Evolutionary conservation across 169 alveolate species (phyloP), one percentile per base, ranked within the genome.

Genomic region (Plasmodium relictum): DNA sequence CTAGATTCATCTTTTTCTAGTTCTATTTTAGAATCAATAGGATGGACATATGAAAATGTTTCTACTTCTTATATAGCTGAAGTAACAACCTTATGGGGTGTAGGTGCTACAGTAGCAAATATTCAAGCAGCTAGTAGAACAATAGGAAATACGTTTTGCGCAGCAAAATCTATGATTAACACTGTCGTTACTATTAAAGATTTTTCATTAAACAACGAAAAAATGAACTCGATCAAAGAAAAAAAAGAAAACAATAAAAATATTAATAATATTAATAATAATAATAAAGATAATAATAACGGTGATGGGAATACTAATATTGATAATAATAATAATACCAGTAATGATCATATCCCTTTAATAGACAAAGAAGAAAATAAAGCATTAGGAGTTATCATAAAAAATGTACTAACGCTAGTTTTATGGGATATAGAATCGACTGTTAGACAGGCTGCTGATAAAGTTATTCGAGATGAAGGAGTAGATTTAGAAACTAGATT

Each of bases 381-480:
- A 63, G 76, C 89, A 6, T 39, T 78, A 20, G 89, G 80, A 37
- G 18, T 37, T 22, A 86, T 89, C 1, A 70, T 92, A 41, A 89
- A 65, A 41, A 91, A 92, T 42, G 72, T 88, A 39, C 66, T 94
- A 45, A 73, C 93, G 2, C 7, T 92, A n/a, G 93, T 94, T 52
- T 63, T 94, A 14, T 94, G 91, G 88, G 96, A 94, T 71, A 91
- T 94, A 8, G 96, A 94, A 80, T n/a, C 70, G 59, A 92, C 96
- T 20, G 93, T 92, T 56, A 73, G 93, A 66, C 56, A 73, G 37
- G 96, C 93, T 39, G 94, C 94, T 7, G 74, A 91, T 22, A 94
- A 94, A 68, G 92, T 89, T 65, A 74, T 93, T 56, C 92, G 92
- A 63, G 96, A 94, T 65, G 88, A 85, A 85, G 86, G 78, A 37